Evolutionary conservation across 2,329 filamentous ascomycete genomes (phyloP), one percentile per base, ranked within the genome.

Genomic region (Metarhizium album): DNA sequence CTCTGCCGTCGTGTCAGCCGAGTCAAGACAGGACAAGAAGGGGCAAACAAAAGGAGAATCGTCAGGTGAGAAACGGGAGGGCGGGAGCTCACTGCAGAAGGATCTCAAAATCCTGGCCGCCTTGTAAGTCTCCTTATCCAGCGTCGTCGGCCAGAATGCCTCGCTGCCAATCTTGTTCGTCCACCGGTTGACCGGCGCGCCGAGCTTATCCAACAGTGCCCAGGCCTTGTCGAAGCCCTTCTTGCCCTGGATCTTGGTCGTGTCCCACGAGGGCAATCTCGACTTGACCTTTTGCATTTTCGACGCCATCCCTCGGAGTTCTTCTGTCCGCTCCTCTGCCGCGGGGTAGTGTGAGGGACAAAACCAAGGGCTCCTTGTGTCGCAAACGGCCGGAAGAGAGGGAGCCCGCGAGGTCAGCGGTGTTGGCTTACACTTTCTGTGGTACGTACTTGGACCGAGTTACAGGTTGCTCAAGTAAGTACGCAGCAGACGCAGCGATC

Each of bases 81-180:
- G n/a, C n/a, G n/a, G n/a, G n/a, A n/a, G 43, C 49, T 29, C 33
- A 50, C 49, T 50, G 49, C 88, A 94, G 66, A 95, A 95, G 56
- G 83, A 88, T 60, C 82, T 79, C 43, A 95, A 66, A 40, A 95
- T 95, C 16, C 88, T 75, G 22, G 89, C 89, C 1, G 88, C 88
- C 70, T 95, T 95, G 66, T 95, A 87, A 59, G 84, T 86, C 70
- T 95, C 90, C 64, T 88, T 88, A 61, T 95, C 89, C 57, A 95
- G 73, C 1, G 84, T 84, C 47, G 84, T 88, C 2, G 90, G 89
- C 83, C 89, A 87, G 65, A 95, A 95, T 3, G 87, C 84, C 67
- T 95, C 89, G 37, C 68, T 69, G 24, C 89, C 89, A 47, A 94
- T 75, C 64, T 84, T 87, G 69, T 94, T 90, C 23, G 84, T 87